Evolutionary conservation across 768 basidiomycete species (phyloP).

Genomic region (Tricholoma flavovirens): DNA sequence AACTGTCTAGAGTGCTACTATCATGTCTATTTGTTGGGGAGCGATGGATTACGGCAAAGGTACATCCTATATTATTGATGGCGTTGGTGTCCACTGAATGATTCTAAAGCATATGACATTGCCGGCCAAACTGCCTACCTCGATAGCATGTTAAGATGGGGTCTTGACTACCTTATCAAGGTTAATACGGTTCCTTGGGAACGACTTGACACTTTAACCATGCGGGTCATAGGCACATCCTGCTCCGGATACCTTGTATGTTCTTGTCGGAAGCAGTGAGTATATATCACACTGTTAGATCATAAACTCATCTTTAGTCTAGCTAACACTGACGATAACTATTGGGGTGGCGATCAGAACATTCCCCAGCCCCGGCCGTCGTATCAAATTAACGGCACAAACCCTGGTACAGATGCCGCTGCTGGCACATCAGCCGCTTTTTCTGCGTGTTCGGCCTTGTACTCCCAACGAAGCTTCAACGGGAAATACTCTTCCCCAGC

Average conservation of each 20-base stretch:
- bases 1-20: constrained; percentile 56
- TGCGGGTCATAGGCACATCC: constrained; percentile 65
- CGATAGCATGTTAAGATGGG: constrained; percentile 89
- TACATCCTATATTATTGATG: constrained; percentile 17
- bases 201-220: background rate
- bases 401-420: constrained; percentile 87
- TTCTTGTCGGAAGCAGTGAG: constrained; percentile 68
- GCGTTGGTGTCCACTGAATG: background rate
- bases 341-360: constrained; percentile 84
- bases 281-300: constrained; percentile 2
- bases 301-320: constrained; percentile 2
- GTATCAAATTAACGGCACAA: constrained; percentile 71
- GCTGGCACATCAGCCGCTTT: constrained; percentile 84
- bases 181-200: constrained; percentile 31
- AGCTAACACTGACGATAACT: constrained; percentile 65
- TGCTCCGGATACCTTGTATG: constrained; percentile 60
- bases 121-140: constrained; percentile 88
- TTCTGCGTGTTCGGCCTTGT: constrained; percentile 79
- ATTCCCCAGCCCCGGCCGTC: constrained; percentile 74
- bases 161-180: constrained; percentile 89
- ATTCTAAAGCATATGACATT: constrained; percentile 61
- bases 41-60: constrained; percentile 80
- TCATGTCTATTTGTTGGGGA: constrained; percentile 90
- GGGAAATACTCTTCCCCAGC: constrained; percentile 51
- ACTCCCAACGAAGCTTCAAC: constrained; percentile 53